phyloP scores from a whole-genome alignment of 2,329 filamentous ascomycete species.

The Apiospora arundinis region DNA sequence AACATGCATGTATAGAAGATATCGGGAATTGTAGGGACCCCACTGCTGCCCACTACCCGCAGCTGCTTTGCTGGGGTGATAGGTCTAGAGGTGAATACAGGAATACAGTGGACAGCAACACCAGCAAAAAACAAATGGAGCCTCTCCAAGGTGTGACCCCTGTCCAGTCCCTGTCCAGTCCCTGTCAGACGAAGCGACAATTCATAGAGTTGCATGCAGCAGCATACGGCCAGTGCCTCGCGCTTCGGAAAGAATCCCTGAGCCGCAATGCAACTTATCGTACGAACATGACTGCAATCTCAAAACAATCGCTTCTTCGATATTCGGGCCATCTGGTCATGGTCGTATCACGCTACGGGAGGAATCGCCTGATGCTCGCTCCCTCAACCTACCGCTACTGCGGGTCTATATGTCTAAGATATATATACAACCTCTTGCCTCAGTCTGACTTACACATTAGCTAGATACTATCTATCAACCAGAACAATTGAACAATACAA shows the following conservation, averaged over 20 bases:
- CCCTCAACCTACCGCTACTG: no score
- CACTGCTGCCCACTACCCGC: background rate
- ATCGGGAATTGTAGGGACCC: background rate
- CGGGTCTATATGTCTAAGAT: background rate
- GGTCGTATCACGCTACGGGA: constrained; percentile 4
- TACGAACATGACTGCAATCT: constrained; percentile 1
- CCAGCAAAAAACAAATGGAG: no score
- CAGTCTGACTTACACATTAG: background rate
- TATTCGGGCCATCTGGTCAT: constrained; percentile 16
- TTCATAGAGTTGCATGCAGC: constrained; percentile 2
- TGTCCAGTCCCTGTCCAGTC: no score
- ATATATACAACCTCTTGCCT: background rate
- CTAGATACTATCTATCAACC: background rate
- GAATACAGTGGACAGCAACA: background rate
- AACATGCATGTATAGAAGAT: no score
- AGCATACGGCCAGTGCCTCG: constrained; percentile 6
- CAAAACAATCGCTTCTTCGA: background rate
- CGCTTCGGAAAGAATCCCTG: constrained; percentile 10
- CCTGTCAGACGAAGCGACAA: background rate
- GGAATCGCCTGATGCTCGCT: constrained; percentile 3
- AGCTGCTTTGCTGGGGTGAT: background rate
- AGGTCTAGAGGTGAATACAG: no score
- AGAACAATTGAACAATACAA: background rate
- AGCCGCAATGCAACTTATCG: constrained; percentile 13
- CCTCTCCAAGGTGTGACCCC: no score